Evolutionary conservation across 23 red algal genomes (phyloP).

Genomic region (Gracilariopsis chorda): DNA sequence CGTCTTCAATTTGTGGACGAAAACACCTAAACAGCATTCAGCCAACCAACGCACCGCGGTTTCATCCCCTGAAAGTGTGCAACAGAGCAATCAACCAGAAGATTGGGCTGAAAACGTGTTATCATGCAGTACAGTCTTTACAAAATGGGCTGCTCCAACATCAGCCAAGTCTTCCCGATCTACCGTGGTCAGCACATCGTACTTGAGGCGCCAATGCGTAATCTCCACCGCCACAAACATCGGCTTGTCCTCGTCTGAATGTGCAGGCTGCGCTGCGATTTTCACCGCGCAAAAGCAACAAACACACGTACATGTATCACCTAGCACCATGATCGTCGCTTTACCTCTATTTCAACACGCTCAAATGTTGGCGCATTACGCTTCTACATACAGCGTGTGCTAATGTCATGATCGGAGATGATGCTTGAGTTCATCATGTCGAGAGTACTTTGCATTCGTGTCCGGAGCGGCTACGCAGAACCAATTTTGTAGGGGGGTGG

Average conservation of each 20-base stretch:
- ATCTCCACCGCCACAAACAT: slow-evolving; percentile 67
- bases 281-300: slow-evolving; percentile 91
- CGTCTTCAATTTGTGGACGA: slow-evolving; percentile 86
- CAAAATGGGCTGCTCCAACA: slow-evolving; percentile 85
- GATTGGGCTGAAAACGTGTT: slow-evolving; percentile 40
- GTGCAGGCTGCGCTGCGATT: slow-evolving; percentile 28
- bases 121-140: slow-evolving; percentile 51
- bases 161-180: slow-evolving; percentile 89
- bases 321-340: slow-evolving; percentile 92
- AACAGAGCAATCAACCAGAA: slow-evolving; percentile 75
- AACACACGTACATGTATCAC: slow-evolving; percentile 91
- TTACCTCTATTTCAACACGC: slow-evolving; percentile 92
- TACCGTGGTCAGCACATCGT: slow-evolving; percentile 82
- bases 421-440: slow-evolving; percentile 27
- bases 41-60: slow-evolving; percentile 56
- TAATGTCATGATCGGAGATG: slow-evolving; percentile 9
- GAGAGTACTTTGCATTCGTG: slow-evolving; percentile 5
- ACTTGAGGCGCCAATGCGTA: slow-evolving; percentile 66
- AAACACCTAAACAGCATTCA: slow-evolving; percentile 71
- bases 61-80: slow-evolving; percentile 51
- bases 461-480: slow-evolving; percentile 65
- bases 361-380: slow-evolving; percentile 84
- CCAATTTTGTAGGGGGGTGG: slow-evolving; percentile 45
- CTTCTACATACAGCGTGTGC: slow-evolving; percentile 89
- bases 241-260: slow-evolving; percentile 67